Evolutionary conservation across 208 protist species (phyloP), one percentile per base, ranked within the genome.

Genomic region (Trypanosoma cruzi): DNA sequence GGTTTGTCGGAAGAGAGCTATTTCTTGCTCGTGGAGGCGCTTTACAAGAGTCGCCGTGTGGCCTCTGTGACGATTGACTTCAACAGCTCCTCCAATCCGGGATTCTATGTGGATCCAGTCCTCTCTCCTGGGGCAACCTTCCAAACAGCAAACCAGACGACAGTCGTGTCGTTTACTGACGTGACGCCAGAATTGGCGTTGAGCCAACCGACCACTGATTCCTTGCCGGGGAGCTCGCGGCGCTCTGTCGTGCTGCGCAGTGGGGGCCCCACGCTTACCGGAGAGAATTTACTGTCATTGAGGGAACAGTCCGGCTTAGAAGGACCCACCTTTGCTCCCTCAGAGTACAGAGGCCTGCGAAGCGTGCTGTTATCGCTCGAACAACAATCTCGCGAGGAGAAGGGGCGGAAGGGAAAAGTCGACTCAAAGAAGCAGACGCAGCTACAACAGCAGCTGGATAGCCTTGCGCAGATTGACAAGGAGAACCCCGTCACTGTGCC

Each of bases 361-460:
- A 40, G 71, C 49, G 53, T 84, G 42, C 86, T 80, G 5, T 89
- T 85, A 29, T 44, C 73, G 5, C 75, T 89, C 29, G 88, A 94
- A 64, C 49, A 84, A 69, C 87, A 94, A 67, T 60, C 92, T 48
- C 71, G 86, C 52, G 88, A 94, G 53, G 90, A 94, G 65, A 71
- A 54, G 48, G 86, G 92, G 70, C 83, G 86, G 57, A 96, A 94
- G 68, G 87, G 91, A 54, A 94, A 92, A 80, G 73, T 84, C 37
- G 91, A 93, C 67, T 75, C 78, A 4, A 92, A 94, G 75, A 89
- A 90, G 73, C 73, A 85, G 63, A 64, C 76, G 34, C 85, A 90
- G 76, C 69, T 86, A 29, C 92, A 94, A 73, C 71, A 78, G 46
- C 86, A 97, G 72, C 77, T 78, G 14, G 85, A 96, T 34, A 59